Percentiles rank a stretch among this genome's conserved stretches.
These are phyloP conservation scores for Saccharomyces pastorianus DNA, from an alignment of 1,139 yeast species.

Conservation along the genomic window DNA sequence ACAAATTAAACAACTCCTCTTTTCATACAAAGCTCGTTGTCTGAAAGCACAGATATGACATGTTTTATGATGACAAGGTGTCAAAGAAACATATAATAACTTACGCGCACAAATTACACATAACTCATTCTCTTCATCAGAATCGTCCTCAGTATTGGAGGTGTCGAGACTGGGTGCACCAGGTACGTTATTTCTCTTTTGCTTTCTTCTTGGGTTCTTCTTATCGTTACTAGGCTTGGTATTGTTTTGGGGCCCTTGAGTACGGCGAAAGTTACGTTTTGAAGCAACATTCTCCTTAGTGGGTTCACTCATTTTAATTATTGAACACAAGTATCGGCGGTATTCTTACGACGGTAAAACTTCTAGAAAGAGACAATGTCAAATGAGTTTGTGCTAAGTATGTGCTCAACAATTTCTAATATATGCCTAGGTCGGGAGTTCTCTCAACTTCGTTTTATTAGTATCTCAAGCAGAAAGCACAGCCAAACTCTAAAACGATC, in stretches of 20 bases:
- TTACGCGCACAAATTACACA: slow-evolving; percentile 84
- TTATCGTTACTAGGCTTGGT: not conserved
- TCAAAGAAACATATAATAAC: slow-evolving; percentile 53
- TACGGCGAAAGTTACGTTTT: slow-evolving; percentile 32
- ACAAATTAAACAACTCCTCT: slow-evolving; percentile 73
- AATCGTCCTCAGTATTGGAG: slow-evolving; percentile 10
- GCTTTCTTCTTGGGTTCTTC: slow-evolving; percentile 1
- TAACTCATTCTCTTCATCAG: slow-evolving; percentile 35
- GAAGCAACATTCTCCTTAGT: not conserved
- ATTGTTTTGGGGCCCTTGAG: slow-evolving; percentile 12
- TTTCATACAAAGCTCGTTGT: slow-evolving; percentile 71
- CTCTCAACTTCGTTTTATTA: not conserved
- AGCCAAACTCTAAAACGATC: not conserved
- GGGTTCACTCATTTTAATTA: not conserved
- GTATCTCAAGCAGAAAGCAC: not conserved
- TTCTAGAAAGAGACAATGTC: too few relatives aligned
- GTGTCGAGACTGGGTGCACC: not conserved
- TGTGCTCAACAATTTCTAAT: not conserved
- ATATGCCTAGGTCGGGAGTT: not conserved
- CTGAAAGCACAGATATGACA: slow-evolving; percentile 81
- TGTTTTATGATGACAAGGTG: slow-evolving; percentile 78
- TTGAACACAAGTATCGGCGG: not conserved
- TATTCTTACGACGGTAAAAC: not conserved
- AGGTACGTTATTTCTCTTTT: slow-evolving; percentile 2
- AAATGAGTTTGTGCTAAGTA: not conserved